Evolutionary conservation across 2,329 filamentous ascomycete species (phyloP), one percentile per base, ranked within the genome.

Genomic region (Aspergillus sp.): DNA sequence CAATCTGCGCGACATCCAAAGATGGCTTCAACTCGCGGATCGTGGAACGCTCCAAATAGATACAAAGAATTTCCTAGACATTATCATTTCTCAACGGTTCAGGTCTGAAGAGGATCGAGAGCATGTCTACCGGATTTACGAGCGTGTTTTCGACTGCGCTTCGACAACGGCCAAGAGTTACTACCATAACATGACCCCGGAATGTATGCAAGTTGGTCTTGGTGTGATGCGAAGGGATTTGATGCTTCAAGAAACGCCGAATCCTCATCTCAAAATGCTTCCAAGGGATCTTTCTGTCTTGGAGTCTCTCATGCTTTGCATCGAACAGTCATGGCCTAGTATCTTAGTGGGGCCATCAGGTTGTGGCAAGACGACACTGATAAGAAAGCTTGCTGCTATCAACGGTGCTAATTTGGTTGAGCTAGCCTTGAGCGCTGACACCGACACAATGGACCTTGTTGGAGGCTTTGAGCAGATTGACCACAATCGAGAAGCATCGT

Each of bases 401-500:
- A 85, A 85, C 42, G 95, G 95, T 22, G 89, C 89, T 55, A 81
- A 86, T 1, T 78, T 98, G 3, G 84, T 93, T 32, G 89, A 91
- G 15, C 90, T 98, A 66, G 87, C 93, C 0, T 86, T 99, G 76
- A 99, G 96, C 70, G 89, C 93, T 6, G 96, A 99, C 66, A 90
- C 96, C 44, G 95, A 99, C 72, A 93, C 93, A 1, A 96, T 96
- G 87, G 95, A 99, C 74, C 85, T 99, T 55, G 91, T 99, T 56
- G 95, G 95, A 68, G 95, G 95, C 0, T 99, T 96, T 69, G 95
- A 99, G 72, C 95, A 99, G 74, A 87, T 91, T 17, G 95, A 99
- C 70, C 86, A 90, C 20, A 81, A 89, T 51, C 84, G 93, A 55
- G 85, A 89, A 60, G 79, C 90, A 4, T 87, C 89, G 53, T 78